phyloP scores from a whole-genome alignment of 805 yeast species.

The Starmera dryadoides region DNA sequence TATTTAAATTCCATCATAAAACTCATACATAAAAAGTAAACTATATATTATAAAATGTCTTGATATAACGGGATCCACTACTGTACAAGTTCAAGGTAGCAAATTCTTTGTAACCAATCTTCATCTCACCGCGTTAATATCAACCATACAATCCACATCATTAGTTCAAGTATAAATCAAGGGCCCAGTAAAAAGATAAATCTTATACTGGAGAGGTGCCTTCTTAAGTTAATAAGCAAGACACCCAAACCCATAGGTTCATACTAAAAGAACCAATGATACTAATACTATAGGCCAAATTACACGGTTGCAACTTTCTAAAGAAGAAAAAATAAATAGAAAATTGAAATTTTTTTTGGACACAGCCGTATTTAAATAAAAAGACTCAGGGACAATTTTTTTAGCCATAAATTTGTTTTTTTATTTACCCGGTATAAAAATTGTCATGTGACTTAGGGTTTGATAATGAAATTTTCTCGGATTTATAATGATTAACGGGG shows the following conservation, averaged over 20 bases:
- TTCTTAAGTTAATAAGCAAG: background rate
- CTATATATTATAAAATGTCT: constrained; percentile 20
- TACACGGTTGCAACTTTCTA: background rate
- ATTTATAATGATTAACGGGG: too few species aligned
- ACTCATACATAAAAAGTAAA: too few species aligned
- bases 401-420: too few species aligned
- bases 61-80: constrained; percentile 39
- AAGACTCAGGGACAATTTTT: too few species aligned
- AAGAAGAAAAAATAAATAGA: background rate
- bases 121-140: constrained; percentile 26
- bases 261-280: background rate
- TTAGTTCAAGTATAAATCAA: background rate
- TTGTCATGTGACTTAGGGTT: too few species aligned
- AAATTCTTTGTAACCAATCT: constrained; percentile 35
- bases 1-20: too few species aligned
- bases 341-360: background rate
- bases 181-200: background rate
- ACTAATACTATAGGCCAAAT: background rate
- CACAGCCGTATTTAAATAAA: too few species aligned
- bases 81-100: constrained; percentile 26
- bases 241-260: background rate
- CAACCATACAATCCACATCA: background rate
- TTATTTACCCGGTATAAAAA: too few species aligned
- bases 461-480: too few species aligned
- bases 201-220: background rate